Conservation (phyloP, 192 early-diverging fungal species). For the Rhizophagus sp. region DNA sequence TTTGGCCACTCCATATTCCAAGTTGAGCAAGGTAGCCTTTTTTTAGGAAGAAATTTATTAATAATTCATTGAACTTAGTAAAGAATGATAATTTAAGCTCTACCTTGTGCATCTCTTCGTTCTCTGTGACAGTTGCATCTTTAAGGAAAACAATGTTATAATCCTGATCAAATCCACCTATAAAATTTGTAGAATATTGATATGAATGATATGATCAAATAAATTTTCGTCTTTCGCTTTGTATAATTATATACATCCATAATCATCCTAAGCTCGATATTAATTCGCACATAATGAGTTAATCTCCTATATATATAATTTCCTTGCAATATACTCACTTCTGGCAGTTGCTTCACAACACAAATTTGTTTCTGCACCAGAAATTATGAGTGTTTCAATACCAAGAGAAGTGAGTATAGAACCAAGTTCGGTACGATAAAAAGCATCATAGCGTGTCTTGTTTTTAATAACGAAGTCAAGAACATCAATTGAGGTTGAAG, state of each 20-base stretch:
- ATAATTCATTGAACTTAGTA: no score
- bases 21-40: no score
- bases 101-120: neutral
- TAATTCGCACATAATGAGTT: no score
- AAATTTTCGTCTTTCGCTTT: no score
- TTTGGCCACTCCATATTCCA: no score
- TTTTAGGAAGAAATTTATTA: no score
- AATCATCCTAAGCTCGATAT: no score
- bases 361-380: neutral
- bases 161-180: neutral
- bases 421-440: neutral
- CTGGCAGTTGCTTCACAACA: neutral
- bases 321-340: neutral
- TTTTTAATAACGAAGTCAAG: neutral
- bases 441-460: slow-evolving; percentile 1
- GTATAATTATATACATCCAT: no score
- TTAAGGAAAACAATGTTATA: neutral
- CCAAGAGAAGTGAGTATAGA: slow-evolving; percentile 1
- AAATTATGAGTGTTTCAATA: neutral
- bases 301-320: no score
- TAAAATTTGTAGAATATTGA: neutral
- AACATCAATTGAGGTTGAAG: neutral
- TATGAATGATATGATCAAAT: no score
- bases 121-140: neutral
- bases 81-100: neutral